These are phyloP conservation scores for Trametes hirsuta DNA, from an alignment of 1,284 basidiomycete species.

Conservation along the genomic window DNA sequence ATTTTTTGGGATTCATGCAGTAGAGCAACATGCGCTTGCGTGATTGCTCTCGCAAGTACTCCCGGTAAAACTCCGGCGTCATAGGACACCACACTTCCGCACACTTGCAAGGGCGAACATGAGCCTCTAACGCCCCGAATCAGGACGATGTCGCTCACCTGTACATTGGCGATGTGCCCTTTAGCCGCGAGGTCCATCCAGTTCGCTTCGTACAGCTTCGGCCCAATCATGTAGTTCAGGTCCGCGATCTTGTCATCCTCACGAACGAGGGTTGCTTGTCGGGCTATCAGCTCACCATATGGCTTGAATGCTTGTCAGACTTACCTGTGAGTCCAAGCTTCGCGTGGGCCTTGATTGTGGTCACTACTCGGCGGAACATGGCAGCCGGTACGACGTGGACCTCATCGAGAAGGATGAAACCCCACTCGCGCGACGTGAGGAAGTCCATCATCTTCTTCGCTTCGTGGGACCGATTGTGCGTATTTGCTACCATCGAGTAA, in stretches of 20 bases:
- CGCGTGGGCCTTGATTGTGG: constrained; percentile 96
- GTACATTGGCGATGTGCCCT: constrained; percentile 99
- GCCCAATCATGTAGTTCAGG: constrained; percentile 98
- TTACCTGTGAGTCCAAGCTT: constrained; percentile 92
- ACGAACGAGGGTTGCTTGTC: constrained; percentile 89
- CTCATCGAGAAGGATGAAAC: constrained; percentile 92
- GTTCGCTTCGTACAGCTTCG: constrained; percentile 99
- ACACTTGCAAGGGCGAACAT: constrained; percentile 56
- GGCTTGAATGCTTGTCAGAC: neutral
- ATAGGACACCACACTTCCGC: constrained; percentile 99
- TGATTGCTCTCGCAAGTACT: constrained; percentile 92
- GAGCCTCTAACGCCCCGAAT: neutral
- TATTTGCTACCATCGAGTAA: constrained; percentile 98
- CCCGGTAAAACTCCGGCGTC: constrained; percentile 99
- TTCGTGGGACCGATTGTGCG: constrained; percentile 93
- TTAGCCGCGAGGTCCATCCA: constrained; percentile 99
- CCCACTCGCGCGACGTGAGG: constrained; percentile 93
- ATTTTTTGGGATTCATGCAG: constrained; percentile 99
- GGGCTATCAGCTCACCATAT: constrained; percentile 1
- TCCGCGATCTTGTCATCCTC: constrained; percentile 99
- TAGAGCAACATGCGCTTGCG: constrained; percentile 96
- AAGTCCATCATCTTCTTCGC: constrained; percentile 99
- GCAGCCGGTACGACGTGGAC: constrained; percentile 97
- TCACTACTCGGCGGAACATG: constrained; percentile 96
- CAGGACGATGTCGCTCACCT: constrained; percentile 55